Conservation (phyloP, 495 filamentous ascomycete genomes). For the Hypoxylon fuscum region DNA sequence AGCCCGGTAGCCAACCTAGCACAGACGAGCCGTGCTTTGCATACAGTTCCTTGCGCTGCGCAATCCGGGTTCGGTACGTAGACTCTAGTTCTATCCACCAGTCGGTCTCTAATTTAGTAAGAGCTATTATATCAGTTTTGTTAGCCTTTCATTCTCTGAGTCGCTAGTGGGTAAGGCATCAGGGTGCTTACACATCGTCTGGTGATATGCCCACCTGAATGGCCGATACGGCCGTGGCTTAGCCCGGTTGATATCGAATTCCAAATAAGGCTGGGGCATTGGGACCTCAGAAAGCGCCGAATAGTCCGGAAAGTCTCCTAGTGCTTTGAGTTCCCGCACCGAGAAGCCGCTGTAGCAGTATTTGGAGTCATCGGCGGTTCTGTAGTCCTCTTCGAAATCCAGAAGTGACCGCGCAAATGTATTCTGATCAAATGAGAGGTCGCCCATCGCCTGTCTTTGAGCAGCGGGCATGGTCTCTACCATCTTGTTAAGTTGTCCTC, state of each 20-base stretch:
- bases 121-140: slow-evolving; percentile 63
- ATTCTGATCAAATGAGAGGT: slow-evolving; percentile 26
- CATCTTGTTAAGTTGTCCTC: slow-evolving; percentile 46
- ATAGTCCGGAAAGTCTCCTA: slow-evolving; percentile 89
- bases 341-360: slow-evolving; percentile 61
- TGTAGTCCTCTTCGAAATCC: slow-evolving; percentile 40
- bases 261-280: slow-evolving; percentile 68
- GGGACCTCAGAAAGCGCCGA: slow-evolving; percentile 80
- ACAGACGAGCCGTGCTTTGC: slow-evolving; percentile 69
- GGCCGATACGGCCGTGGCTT: slow-evolving; percentile 78
- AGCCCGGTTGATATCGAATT: slow-evolving; percentile 71
- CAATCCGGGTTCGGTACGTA: slow-evolving; percentile 74
- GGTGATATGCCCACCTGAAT: slow-evolving; percentile 88
- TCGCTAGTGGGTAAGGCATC: too few species aligned
- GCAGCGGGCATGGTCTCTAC: slow-evolving; percentile 19
- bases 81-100: slow-evolving; percentile 93
- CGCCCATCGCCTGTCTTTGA: slow-evolving; percentile 26
- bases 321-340: slow-evolving; percentile 71
- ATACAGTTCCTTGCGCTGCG: slow-evolving; percentile 76
- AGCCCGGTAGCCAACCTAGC: slow-evolving; percentile 76
- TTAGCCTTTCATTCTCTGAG: too few species aligned
- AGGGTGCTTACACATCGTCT: slow-evolving; percentile 96
- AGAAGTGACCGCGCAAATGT: slow-evolving; percentile 31
- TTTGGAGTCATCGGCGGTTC: slow-evolving; percentile 43
- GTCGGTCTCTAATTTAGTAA: slow-evolving; percentile 81